Evolutionary conservation across 768 basidiomycete species (phyloP), one percentile per base, ranked within the genome.

Genomic region (Auricularia heimuer): DNA sequence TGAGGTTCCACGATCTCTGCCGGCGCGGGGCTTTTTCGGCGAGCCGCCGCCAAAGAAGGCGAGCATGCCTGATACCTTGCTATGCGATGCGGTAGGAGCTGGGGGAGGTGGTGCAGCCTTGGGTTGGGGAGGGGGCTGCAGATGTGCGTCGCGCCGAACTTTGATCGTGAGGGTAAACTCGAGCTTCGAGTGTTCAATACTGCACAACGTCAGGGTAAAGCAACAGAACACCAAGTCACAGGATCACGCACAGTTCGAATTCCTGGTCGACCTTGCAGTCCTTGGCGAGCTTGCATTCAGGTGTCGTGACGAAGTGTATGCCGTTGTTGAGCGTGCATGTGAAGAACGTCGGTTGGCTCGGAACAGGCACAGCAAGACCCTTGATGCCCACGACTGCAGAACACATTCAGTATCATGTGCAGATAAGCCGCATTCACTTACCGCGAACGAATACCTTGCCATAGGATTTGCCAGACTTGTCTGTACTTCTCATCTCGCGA

Each of bases 381-480:
- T 83, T 89, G 65, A 94, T 81, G 42, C 87, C 86, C 39, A 92
- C 73, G 29, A 98, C 95, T 96, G 69, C 10, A 51, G 6, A 51
- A 18, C 4, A 16, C 44, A 29, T 29, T 45, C 44, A 45, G 44
- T 24, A n/a, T 34, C 8, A 10, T 18, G 29, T 14, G 0, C 44
- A 60, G 44, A 58, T 21, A 60, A 36, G 64, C 37, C 12, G 39
- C 51, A 18, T 29, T 29, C 29, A 73, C 81, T 65, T 66, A 88
- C 94, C 92, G 82, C 89, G 90, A 62, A 98, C 92, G 70, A 98
- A 98, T 29, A 98, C 90, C 70, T 97, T 98, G 60, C 94, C 95
- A 64, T 89, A 86, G 1, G 87, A 83, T 70, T 93, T 95, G 51
- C 88, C 88, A 12, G 83, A 78, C 66, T 88, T 88, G 51, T 91